Evolutionary conservation across 129 eudicot species (phyloP), one percentile per base, ranked within the genome.

Genomic region (Escallonia herrerae): DNA sequence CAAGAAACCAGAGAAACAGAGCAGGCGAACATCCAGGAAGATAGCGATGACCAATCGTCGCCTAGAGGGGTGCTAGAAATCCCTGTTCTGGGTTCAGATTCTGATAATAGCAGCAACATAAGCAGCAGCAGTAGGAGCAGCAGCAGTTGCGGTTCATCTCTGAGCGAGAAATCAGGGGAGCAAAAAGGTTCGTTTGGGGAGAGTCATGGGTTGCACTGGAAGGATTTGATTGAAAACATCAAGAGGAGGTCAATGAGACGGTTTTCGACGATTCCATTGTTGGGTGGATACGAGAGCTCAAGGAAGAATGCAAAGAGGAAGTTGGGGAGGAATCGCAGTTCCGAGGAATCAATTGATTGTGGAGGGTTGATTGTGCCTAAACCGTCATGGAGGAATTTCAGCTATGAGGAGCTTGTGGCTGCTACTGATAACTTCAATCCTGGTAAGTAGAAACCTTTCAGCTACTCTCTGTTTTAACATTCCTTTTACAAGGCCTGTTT

Each of bases 311-410:
- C 73, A 63, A 80, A 71, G 81, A 81, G 61, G 79, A 85, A 79
- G 52, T 60, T 81, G 43, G 85, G 77, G 72, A 66, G 78, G 74
- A 79, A 64, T 49, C 71, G 70, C 7, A 65, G 72, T 49, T 53
- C 72, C 0, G 90, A 81, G 14, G 87, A 60, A 59, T 49, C 66
- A 44, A 59, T 65, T 51, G 82, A 72, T 43, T 75, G 72, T 53
- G 79, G 76, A 0, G 74, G 74, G 65, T 67, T 76, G 49, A 73
- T 70, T 14, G 73, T 72, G 59, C 79, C 87, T 2, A 93, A 93
- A 68, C 98, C 95, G 22, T 83, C 90, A 47, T 93, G 96, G 98
- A 85, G 96, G 78, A 93, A 88, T 70, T 93, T 88, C 60, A 76
- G 65, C 37, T 73, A 72, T 41, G 76, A 75, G 2, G 98, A 93